Base-by-base conservation (phyloP, 1,284 basidiomycete species). In the Peniophora sp. region DNA sequence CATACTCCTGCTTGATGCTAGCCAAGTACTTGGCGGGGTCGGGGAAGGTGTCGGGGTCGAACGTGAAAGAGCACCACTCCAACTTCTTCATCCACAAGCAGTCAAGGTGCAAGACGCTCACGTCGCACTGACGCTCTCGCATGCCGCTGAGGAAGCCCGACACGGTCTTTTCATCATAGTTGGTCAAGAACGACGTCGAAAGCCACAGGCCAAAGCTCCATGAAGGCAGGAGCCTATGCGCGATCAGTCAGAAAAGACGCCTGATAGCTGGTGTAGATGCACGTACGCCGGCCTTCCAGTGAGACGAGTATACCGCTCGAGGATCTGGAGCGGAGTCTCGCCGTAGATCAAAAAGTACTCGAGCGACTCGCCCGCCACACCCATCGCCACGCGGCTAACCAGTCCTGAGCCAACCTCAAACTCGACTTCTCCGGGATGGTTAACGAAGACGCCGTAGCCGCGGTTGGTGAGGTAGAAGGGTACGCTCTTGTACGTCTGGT, bases 21-120 rank as follows among this genome's bases (percentile, higher is more conserved):
- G 76, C 58, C 8, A 89, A 72, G 60, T 87, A 88, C 24, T 72
- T 74, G 55, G 78, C 75, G 2, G 85, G 85, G 59, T 89, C 74
- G 5, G 85, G 84, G 72, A 89, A 89, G 58, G 79, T 78, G 23
- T 86, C 82, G 2, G 84, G 81, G 59, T 88, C 85, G 59, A 87
- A 88, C 3, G 81, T 82, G 66, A 88, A 89, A 10, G 81, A 84
- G 58, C 83, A 87, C 85, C 85, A 87, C 65, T 86, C 81, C 63
- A 85, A 87, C 62, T 83, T 79, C 61, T 83, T 85, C 84, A 87
- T 87, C 83, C 83, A 87, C 69, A 87, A 89, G 61, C 85, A 88
- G 61, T 89, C 86, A 43, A 88, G 63, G 58, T 89, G 85, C 68
- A 88, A 83, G 1, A 87, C 83, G n/a, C 84, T 76, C n/a, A 87